Evolutionary conservation across 768 basidiomycete species (phyloP).

Genomic region (Boletales sp.): DNA sequence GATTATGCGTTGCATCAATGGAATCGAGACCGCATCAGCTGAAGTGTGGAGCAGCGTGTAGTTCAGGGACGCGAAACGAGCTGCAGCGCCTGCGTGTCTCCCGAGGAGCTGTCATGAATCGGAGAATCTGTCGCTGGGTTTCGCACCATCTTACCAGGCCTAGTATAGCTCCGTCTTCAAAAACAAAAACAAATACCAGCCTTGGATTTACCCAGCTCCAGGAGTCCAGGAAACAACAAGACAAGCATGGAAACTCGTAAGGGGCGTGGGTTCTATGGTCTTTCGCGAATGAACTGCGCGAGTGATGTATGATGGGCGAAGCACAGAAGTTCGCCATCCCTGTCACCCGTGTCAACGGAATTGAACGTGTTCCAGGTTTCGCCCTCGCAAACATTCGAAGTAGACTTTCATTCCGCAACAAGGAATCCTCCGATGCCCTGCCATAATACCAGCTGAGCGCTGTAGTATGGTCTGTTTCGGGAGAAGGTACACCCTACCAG

Average conservation of each 20-base stretch:
- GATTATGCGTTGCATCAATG: not conserved
- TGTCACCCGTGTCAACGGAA: constrained; percentile 4
- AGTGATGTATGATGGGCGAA: constrained; percentile 15
- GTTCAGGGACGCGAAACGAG: no score
- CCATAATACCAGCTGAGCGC: no score
- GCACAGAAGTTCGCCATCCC: constrained; percentile 16
- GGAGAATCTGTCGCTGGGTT: constrained; percentile 22
- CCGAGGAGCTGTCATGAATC: constrained; percentile 9
- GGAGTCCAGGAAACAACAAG: constrained; percentile 1
- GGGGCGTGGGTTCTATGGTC: constrained; percentile 10
- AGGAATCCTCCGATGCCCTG: no score
- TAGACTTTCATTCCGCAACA: no score
- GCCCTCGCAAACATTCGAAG: no score
- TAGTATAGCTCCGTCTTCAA: not conserved
- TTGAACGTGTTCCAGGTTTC: no score
- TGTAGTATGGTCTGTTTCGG: no score
- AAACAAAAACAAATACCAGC: constrained; percentile 22
- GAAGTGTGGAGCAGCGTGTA: no score
- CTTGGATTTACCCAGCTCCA: not conserved
- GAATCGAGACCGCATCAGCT: not conserved
- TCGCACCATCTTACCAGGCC: constrained; percentile 1
- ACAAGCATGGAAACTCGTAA: not conserved
- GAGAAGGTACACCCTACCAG: no score
- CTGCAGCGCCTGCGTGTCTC: constrained; percentile 1
- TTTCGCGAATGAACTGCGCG: constrained; percentile 12